Evolutionary conservation across 805 yeast genomes (phyloP).

Genomic region (Schwanniomyces polymorphus): DNA sequence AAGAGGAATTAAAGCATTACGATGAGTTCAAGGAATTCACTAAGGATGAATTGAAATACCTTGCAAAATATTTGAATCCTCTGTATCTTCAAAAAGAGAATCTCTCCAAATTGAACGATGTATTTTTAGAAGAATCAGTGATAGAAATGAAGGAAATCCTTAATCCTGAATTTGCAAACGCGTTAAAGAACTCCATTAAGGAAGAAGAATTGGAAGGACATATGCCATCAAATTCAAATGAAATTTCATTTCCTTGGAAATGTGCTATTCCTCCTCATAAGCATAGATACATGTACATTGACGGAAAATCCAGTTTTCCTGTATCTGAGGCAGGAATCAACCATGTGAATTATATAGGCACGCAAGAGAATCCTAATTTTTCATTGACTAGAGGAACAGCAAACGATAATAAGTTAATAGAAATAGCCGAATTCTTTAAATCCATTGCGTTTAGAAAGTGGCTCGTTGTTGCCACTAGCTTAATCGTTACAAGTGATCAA

Average conservation of each 20-base stretch:
- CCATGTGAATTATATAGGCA: constrained; percentile 30
- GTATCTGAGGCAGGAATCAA: constrained; percentile 34
- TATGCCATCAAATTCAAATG: constrained; percentile 56
- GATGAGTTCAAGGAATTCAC: constrained; percentile 19
- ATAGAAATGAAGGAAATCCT: constrained; percentile 67
- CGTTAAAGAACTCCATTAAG: constrained; percentile 50
- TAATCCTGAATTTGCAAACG: constrained; percentile 50
- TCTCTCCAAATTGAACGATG: constrained; percentile 43
- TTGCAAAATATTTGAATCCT: constrained; percentile 57
- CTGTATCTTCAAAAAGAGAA: constrained; percentile 39
- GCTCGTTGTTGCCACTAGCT: constrained; percentile 60
- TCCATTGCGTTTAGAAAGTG: constrained; percentile 68
- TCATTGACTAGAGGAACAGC: constrained; percentile 21
- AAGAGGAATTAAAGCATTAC: constrained; percentile 34
- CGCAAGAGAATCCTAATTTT: constrained; percentile 61
- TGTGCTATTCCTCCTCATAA: constrained; percentile 93
- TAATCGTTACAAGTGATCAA: constrained; percentile 64
- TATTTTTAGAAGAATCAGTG: constrained; percentile 68
- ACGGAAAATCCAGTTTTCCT: constrained; percentile 49
- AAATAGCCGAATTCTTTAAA: constrained; percentile 57
- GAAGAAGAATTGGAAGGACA: constrained; percentile 58
- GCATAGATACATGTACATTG: constrained; percentile 81
- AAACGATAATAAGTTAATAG: constrained; percentile 45
- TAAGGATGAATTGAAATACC: constrained; percentile 46
- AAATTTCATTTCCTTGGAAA: constrained; percentile 77